Evolutionary conservation across 2,329 filamentous ascomycete species (phyloP).

Genomic region (Cryphonectria japonica): DNA sequence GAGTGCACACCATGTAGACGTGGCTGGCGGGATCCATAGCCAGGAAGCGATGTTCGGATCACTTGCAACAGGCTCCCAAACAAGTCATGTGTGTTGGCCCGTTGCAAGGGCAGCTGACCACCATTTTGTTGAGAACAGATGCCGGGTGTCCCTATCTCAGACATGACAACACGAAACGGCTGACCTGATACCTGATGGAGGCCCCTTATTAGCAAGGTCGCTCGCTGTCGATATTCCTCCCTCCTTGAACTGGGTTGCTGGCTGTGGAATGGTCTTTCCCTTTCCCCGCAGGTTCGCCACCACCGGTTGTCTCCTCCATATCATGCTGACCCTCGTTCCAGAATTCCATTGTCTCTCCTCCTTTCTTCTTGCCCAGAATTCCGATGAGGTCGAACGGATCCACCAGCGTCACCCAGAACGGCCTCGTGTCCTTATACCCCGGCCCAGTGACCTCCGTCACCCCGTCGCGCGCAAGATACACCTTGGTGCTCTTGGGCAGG

Average conservation of each 20-base stretch:
- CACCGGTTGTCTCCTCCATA: neutral
- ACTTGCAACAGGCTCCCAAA: neutral
- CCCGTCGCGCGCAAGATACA: conserved; percentile 46
- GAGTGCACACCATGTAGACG: neutral
- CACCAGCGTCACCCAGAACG: conserved; percentile 31
- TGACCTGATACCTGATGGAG: neutral
- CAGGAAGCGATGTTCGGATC: neutral
- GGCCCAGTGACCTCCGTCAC: conserved; percentile 39
- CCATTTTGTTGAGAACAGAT: neutral
- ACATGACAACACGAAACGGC: neutral
- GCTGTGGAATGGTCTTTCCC: neutral
- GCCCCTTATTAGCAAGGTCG: neutral
- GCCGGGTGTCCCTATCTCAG: neutral
- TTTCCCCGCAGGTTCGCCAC: neutral
- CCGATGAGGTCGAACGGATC: conserved; percentile 38
- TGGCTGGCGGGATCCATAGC: neutral
- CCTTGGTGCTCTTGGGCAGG: conserved; percentile 41
- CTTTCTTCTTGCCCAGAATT: conserved; percentile 31
- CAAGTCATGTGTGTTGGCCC: neutral
- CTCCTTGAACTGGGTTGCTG: conserved; percentile 12
- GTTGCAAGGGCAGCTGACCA: neutral
- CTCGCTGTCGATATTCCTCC: neutral
- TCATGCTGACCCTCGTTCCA: conserved; percentile 32
- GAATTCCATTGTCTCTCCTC: conserved; percentile 33
- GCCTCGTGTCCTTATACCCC: conserved; percentile 38